phyloP scores from a whole-genome alignment of 306 rosid genomes.

The Lablab purpureus region DNA sequence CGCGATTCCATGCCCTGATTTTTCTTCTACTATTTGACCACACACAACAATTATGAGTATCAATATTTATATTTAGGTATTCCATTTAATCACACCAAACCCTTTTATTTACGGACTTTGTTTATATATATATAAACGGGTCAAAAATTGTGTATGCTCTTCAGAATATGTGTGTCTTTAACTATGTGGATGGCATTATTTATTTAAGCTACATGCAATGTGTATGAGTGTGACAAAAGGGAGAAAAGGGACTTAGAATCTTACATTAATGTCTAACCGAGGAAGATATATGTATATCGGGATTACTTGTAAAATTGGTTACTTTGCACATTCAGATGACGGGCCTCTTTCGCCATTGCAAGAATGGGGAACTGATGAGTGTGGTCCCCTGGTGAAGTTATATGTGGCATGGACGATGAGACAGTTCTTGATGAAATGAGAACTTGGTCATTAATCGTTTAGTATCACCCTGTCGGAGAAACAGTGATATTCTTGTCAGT shows the following conservation, averaged over 20 bases:
- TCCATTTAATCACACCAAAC: constrained; percentile 21
- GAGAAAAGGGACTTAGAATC: background rate
- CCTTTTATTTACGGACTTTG: background rate
- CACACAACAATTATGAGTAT: constrained; percentile 26
- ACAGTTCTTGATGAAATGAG: constrained; percentile 45
- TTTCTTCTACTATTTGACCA: constrained; percentile 35
- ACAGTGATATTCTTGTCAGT: constrained; percentile 44
- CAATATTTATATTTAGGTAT: background rate
- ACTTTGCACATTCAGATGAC: constrained; percentile 46
- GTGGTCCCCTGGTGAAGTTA: constrained; percentile 34
- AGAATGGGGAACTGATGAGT: constrained; percentile 31
- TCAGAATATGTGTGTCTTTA: background rate
- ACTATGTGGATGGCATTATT: background rate
- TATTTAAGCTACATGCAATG: background rate
- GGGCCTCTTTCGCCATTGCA: constrained; percentile 52
- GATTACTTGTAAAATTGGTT: constrained; percentile 58
- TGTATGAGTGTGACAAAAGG: constrained; percentile 32
- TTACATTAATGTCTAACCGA: constrained; percentile 40
- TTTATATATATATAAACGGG: background rate
- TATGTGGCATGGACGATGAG: constrained; percentile 55
- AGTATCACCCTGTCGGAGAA: constrained; percentile 50
- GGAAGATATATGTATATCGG: background rate
- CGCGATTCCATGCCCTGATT: constrained; percentile 41
- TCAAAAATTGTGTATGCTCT: background rate
- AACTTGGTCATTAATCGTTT: constrained; percentile 35